Base-by-base conservation (phyloP, 352 stramenopile species). In the Phytophthora sp. region DNA sequence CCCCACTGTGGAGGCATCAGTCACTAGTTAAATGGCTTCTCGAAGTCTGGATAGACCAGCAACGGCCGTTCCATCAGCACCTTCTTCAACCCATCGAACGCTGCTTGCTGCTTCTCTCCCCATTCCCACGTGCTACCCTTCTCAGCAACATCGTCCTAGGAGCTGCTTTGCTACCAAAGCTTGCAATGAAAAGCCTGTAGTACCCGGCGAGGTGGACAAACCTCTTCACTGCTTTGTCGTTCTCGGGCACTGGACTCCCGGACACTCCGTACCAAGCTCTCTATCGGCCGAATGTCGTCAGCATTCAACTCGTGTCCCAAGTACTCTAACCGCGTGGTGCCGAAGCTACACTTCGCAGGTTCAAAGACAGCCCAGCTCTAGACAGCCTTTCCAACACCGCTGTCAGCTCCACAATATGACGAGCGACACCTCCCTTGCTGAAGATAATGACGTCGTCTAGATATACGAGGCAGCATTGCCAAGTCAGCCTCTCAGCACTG, bases 201-300 rank as follows among this genome's bases (percentile, higher is more conserved):
- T 76, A 79, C 0, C 59, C 68, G 0, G 63, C 63, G 15, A 79
- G 16, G n/a, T 75, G 60, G 0, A 75, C 64, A 23, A 77, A 75
- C 9, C 64, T 12, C 21, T 50, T 44, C 1, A 77, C 38, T 24
- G 42, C 56, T 0, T 20, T 30, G 0, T 3, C 16, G n/a, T 75
- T 46, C 20, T 9, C 57, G 0, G 67, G 67, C n/a, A n/a, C n/a
- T n/a, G n/a, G n/a, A n/a, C n/a, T n/a, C n/a, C n/a, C n/a, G n/a
- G n/a, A n/a, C n/a, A n/a, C n/a, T n/a, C n/a, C n/a, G n/a, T n/a
- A n/a, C n/a, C n/a, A n/a, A n/a, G n/a, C n/a, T 4, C 0, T 54
- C n/a, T 11, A 68, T 46, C 1, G 63, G 45, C 7, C 31, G 23
- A 0, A 74, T 41, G 2, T 63, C 72, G 0, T 73, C 16, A 0